Evolutionary conservation across 208 protist genomes (phyloP).

Genomic region (Acanthamoeba triangularis): DNA sequence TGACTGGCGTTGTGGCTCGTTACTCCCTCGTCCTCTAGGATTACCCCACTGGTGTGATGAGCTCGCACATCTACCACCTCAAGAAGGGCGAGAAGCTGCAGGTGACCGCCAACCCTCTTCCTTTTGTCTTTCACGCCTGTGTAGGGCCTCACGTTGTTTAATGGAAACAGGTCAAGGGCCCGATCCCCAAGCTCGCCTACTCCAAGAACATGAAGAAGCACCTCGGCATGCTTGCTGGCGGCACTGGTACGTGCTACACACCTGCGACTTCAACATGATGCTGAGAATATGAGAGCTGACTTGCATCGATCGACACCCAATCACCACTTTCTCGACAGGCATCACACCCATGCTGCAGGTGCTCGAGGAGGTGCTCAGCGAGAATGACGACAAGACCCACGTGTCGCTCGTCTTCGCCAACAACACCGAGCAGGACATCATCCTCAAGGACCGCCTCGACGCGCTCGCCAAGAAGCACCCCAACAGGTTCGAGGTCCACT

Average conservation of each 20-base stretch:
- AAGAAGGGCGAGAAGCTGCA: slow-evolving; percentile 95
- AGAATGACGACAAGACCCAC: slow-evolving; percentile 94
- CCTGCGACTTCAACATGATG: too few relatives aligned
- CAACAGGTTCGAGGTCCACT: slow-evolving; percentile 94
- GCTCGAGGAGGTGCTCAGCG: slow-evolving; percentile 91
- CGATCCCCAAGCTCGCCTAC: slow-evolving; percentile 95
- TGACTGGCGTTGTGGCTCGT: too few relatives aligned
- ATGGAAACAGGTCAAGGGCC: slow-evolving; percentile 92
- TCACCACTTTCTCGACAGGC: slow-evolving; percentile 75
- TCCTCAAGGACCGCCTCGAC: slow-evolving; percentile 95
- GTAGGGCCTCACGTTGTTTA: too few relatives aligned
- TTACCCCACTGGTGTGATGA: slow-evolving; percentile 88
- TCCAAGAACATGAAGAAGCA: slow-evolving; percentile 94
- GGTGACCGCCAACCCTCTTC: neutral
- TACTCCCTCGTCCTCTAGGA: neutral
- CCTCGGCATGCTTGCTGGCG: slow-evolving; percentile 94
- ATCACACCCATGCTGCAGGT: slow-evolving; percentile 96
- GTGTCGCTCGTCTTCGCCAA: slow-evolving; percentile 95
- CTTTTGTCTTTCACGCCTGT: too few relatives aligned
- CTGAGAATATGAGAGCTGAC: too few relatives aligned
- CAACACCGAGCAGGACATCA: slow-evolving; percentile 94
- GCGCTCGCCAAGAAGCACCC: slow-evolving; percentile 94
- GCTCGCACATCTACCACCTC: slow-evolving; percentile 93
- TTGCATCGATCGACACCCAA: neutral
- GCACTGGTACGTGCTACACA: slow-evolving; percentile 8